Percentiles rank a stretch among this genome's conserved stretches.
These are phyloP conservation scores for Neofusicoccum umdonicola DNA, from an alignment of 2,329 filamentous ascomycete genomes.

Conservation along the genomic window DNA sequence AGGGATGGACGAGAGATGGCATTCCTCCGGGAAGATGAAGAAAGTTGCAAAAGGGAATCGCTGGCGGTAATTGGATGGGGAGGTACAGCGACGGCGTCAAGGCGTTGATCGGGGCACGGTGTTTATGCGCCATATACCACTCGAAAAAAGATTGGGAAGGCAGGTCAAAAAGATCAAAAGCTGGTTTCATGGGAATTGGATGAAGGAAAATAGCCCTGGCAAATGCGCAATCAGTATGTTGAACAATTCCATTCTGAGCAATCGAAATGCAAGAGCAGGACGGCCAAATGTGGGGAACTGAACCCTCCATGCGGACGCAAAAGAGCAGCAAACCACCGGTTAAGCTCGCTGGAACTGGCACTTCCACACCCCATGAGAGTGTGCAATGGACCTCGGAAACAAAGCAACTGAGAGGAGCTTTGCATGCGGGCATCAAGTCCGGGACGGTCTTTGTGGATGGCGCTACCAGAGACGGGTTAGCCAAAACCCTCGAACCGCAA, in stretches of 20 bases:
- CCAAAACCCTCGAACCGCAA: not conserved
- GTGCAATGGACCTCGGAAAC: not conserved
- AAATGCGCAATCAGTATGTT: not conserved
- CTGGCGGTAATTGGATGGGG: not conserved
- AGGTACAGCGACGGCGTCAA: conserved; percentile 5
- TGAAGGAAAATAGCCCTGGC: not conserved
- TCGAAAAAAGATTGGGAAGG: not conserved
- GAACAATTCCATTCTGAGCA: not conserved
- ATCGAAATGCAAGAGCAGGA: not conserved
- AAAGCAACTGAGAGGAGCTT: not conserved
- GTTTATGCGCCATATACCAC: conserved; percentile 3
- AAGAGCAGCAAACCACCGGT: too few species aligned
- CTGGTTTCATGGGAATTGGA: not conserved
- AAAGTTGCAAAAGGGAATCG: not conserved
- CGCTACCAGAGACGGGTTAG: not conserved
- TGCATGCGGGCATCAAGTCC: not conserved
- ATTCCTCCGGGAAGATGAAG: not conserved
- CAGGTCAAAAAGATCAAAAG: not conserved
- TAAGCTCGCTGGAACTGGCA: not conserved
- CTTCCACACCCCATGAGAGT: too few species aligned
- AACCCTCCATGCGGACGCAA: too few species aligned
- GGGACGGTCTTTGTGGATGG: not conserved
- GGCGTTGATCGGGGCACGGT: conserved; percentile 7
- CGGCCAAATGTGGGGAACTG: too few species aligned
- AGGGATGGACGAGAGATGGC: conserved; percentile 76